Base-by-base conservation (phyloP, 345 rosid species). In the Noccaea bulbosa region DNA sequence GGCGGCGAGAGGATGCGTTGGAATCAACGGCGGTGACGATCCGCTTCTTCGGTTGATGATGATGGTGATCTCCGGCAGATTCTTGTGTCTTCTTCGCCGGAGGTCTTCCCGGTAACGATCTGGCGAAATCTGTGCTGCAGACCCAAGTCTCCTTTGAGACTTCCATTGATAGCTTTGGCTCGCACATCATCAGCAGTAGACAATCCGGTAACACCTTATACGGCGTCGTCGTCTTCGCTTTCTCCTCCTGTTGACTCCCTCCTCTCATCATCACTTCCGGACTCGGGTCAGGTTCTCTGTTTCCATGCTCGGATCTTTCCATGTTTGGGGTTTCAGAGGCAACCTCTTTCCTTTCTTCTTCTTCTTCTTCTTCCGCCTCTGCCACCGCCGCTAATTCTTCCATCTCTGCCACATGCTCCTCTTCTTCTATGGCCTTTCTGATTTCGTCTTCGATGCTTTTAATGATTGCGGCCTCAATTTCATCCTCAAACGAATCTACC, bases 61-160 rank as follows among this genome's bases (percentile, higher is more conserved):
- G 52, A 51, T 56, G 71, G 49, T 48, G 39, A 39, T 65, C 72
- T 43, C 72, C 80, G 48, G 70, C 1, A 1, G 65, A 5, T 65
- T 70, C 76, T 3, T 62, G 34, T 24, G 63, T 45, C 37, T 65
- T 77, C 69, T 77, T 77, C 41, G 62, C 55, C 74, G 71, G 80
- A 40, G 80, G 82, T 32, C 80, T 76, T 77, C 80, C 88, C 2
- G 93, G 97, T 16, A 80, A 34, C 84, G 91, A 82, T 77, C 92
- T 76, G 17, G 87, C 80, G 83, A 93, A 90, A 66, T 93, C 98
- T 52, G 93, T 85, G 53, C 88, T 85, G 67, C 98, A 86, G 8
- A 90, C 97, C 98, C 98, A 93, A 0, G 98, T 90, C 75, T 93
- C 98, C 67, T 86, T 88, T 6, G 97, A 93, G 32, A 93, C 98